Base-by-base conservation (phyloP, 208 protist genomes). In the Trypanosoma lewisi region DNA sequence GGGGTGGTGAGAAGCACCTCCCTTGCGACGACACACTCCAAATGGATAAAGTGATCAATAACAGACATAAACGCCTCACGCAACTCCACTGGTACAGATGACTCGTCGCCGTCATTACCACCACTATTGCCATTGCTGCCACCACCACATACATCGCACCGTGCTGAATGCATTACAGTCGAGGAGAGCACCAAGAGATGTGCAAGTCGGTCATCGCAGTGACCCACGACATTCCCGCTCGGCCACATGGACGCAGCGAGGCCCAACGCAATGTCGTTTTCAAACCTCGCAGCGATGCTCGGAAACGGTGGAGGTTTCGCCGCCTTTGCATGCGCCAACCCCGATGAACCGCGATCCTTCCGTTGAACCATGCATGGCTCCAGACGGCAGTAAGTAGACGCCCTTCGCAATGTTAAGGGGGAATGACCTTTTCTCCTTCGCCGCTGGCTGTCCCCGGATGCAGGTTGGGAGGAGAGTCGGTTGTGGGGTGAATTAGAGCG, bases 121-220 rank as follows among this genome's bases (percentile, higher is more conserved):
- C n/a, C n/a, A n/a, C n/a, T n/a, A n/a, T n/a, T n/a, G n/a, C n/a
- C n/a, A n/a, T n/a, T n/a, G n/a, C n/a, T n/a, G n/a, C 4, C 30
- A 28, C 30, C 30, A 55, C 19, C 25, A 11, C 50, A 23, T 28
- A 8, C 41, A 12, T 28, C n/a, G 33, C 31, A 21, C 41, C 34
- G 41, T 28, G 27, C 56, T 16, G 3, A 69, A 17, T 50, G 63
- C 5, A 70, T 49, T 31, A 70, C 42, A 2, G 57, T 59, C 5
- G 49, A 23, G 21, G 56, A 57, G 21, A 70, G 56, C 25, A 70
- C 65, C n/a, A 70, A 39, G 11, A 70, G 36, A 19, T 58, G 56
- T 7, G 65, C 65, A 21, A 70, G 56, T 1, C 65, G 65, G 44
- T 70, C 65, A 51, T 70, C 48, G 42, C 65, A 70, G 21, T 70